Base-by-base conservation (phyloP, 106 monocot species). In the Dendrobium nobile region DNA sequence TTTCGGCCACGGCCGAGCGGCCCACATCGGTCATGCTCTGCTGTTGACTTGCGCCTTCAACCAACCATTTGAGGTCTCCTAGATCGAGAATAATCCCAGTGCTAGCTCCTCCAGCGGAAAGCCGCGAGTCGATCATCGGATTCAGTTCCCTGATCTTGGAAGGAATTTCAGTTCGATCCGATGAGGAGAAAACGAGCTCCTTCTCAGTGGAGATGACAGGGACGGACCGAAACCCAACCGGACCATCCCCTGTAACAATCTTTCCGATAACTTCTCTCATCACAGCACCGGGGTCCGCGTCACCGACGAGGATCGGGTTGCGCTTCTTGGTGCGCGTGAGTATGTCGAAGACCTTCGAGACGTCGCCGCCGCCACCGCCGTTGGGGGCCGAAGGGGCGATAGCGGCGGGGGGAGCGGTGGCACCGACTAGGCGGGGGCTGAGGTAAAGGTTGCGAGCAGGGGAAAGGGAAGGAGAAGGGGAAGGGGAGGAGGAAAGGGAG, bases 61-160 rank as follows among this genome's bases (percentile, higher is more conserved):
- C 93, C 26, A 97, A 67, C 97, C 97, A 97, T 78, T 90, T 92
- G 48, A 97, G 84, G 72, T 96, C 90, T 2, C 96, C 94, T 4
- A 94, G 82, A 86, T 96, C 86, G 15, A 96, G 41, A 17, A 96
- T 72, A 22, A 88, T 87, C 2, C 88, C 96, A 19, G 75, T 45
- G 5, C 93, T 13, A 75, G 37, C 37, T 28, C 86, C 88, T 2
- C 86, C 96, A 15, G 73, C 67, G 4, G 44, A 70, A 37, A 31
- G 79, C 26, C 70, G 73, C 31, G 77, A 48, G 64, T 85, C 86
- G 26, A 97, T 79, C 47, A 78, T n/a, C 67, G 44, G 17, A 13
- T 75, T 48, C 43, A 91, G 78, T 51, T 89, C 85, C 9, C 72
- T 80, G 42, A 93, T 78, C 75, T 84, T 92, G 18, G 45, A 9